Evolutionary conservation across 306 rosid genomes (phyloP).

Genomic region (Quercus aquifolioides): DNA sequence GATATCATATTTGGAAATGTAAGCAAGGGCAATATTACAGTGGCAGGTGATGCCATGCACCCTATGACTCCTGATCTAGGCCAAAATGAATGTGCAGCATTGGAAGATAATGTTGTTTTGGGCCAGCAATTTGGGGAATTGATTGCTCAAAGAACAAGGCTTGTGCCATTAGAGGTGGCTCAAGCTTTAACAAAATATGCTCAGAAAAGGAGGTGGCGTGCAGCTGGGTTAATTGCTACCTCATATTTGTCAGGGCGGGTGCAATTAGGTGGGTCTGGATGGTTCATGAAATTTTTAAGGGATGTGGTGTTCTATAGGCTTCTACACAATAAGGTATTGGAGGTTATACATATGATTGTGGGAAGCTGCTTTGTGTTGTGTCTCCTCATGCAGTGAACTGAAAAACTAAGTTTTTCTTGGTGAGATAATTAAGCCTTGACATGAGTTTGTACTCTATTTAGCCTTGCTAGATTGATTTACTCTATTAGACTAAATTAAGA

Average conservation of each 20-base stretch:
- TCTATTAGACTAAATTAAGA: no score
- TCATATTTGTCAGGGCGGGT: not conserved
- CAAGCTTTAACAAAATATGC: not conserved
- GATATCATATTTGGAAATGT: slow-evolving; percentile 12
- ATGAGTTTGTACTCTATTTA: no score
- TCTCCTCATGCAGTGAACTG: not conserved
- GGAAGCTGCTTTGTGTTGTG: not conserved
- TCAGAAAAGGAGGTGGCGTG: not conserved
- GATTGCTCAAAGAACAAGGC: not conserved
- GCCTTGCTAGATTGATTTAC: no score
- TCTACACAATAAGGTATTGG: not conserved
- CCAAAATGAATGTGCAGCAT: slow-evolving; percentile 5
- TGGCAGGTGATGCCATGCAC: slow-evolving; percentile 32
- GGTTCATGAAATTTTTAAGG: slow-evolving; percentile 11
- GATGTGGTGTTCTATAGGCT: not conserved
- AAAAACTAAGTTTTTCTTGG: not conserved
- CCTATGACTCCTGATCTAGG: slow-evolving; percentile 27
- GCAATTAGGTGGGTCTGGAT: slow-evolving; percentile 3
- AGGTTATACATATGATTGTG: not conserved
- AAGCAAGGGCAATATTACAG: slow-evolving; percentile 8
- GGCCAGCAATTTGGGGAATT: not conserved
- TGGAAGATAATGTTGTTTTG: slow-evolving; percentile 20
- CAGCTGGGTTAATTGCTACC: not conserved
- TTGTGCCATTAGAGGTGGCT: not conserved
- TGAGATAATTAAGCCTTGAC: no score